Percentiles rank a stretch among this genome's conserved stretches.
These are phyloP conservation scores for Pyrus hybrid DNA, from an alignment of 331 rosid species.

Conservation along the genomic window DNA sequence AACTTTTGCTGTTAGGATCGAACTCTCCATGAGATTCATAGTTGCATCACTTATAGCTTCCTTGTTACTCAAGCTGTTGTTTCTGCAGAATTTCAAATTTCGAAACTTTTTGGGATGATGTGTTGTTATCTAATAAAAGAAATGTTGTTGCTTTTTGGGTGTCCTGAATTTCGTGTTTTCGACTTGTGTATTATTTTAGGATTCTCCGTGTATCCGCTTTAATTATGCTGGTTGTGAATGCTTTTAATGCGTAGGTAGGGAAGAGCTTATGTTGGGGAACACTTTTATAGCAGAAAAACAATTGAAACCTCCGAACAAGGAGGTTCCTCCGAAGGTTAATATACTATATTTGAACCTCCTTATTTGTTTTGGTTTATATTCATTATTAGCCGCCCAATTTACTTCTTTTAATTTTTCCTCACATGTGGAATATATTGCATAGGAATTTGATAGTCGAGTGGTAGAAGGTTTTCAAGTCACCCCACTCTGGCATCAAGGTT, in stretches of 20 bases:
- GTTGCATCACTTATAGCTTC: no score
- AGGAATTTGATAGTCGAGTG: conserved; percentile 73
- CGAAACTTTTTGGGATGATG: not conserved
- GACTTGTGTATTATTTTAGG: not conserved
- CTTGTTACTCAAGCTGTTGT: not conserved
- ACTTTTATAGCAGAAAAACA: conserved; percentile 48
- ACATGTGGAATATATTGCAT: conserved; percentile 10
- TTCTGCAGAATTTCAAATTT: not conserved
- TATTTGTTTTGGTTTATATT: not conserved
- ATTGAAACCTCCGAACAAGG: conserved; percentile 64
- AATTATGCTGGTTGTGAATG: not conserved
- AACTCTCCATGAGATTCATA: no score
- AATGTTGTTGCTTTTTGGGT: not conserved
- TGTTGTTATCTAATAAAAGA: not conserved
- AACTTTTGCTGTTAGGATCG: not conserved
- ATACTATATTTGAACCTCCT: not conserved
- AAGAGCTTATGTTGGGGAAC: conserved; percentile 75
- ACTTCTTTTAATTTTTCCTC: not conserved
- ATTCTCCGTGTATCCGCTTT: not conserved
- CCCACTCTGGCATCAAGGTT: conserved; percentile 94
- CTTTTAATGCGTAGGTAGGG: conserved; percentile 51
- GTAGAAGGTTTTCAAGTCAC: conserved; percentile 93
- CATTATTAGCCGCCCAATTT: not conserved
- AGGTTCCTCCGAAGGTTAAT: conserved; percentile 74
- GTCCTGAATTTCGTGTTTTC: not conserved